A percentile compares a stretch with the other conserved stretches of the same genome.
phyloP scores from a whole-genome alignment of 768 basidiomycete genomes.

The Mycena leptocephala region DNA sequence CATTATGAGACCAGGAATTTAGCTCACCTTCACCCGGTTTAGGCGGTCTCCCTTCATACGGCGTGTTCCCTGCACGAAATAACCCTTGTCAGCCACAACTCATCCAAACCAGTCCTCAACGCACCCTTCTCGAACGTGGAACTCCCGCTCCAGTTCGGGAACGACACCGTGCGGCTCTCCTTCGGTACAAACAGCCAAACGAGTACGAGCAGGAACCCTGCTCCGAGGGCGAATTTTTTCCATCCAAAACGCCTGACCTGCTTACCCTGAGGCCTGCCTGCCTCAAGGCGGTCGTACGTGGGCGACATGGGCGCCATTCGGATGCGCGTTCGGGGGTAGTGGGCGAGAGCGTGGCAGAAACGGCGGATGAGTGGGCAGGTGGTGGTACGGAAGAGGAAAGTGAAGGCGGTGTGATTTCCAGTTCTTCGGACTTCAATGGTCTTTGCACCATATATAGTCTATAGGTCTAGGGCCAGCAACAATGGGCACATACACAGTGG shows the following conservation, averaged over 20 bases:
- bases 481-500: too few species aligned
- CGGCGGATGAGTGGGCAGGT: conserved; percentile 13
- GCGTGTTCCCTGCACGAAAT: conserved; percentile 16
- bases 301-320: conserved; percentile 49
- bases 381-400: conserved; percentile 21
- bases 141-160: conserved; percentile 40
- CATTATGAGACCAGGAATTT: background rate
- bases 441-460: too few species aligned
- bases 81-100: background rate
- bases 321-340: conserved; percentile 4
- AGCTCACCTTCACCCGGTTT: background rate
- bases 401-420: conserved; percentile 5
- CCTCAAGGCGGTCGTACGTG: conserved; percentile 75
- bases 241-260: conserved; percentile 60
- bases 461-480: too few species aligned
- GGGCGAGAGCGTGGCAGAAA: conserved; percentile 25
- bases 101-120: background rate
- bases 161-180: conserved; percentile 28
- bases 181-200: conserved; percentile 81
- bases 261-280: conserved; percentile 67
- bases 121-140: conserved; percentile 38
- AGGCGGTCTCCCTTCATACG: conserved; percentile 17
- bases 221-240: conserved; percentile 80
- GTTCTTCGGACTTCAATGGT: too few species aligned
- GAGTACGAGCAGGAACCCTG: conserved; percentile 68